A percentile compares a stretch with the other conserved stretches of the same genome.
These are phyloP conservation scores for Hyaloscypha variabilis DNA, from an alignment of 495 filamentous ascomycete genomes.

Conservation along the genomic window DNA sequence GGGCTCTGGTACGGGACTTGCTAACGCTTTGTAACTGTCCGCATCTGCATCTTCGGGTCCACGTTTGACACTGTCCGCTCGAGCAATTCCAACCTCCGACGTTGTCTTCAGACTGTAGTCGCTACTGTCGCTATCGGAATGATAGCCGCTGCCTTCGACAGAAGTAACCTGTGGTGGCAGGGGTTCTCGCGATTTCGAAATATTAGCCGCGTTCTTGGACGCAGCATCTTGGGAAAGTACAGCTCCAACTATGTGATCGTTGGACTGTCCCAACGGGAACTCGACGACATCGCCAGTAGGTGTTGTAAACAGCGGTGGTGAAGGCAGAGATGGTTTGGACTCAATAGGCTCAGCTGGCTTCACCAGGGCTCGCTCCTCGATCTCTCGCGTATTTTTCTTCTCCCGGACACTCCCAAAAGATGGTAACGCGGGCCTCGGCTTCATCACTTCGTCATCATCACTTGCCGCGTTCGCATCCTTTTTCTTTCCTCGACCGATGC, in stretches of 20 bases:
- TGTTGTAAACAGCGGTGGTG: constrained; percentile 25
- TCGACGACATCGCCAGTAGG: constrained; percentile 30
- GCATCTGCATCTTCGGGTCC: constrained; percentile 3
- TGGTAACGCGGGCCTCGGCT: constrained; percentile 74
- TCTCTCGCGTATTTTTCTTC: constrained; percentile 45
- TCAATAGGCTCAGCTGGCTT: constrained; percentile 42
- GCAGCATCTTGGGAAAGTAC: constrained; percentile 57
- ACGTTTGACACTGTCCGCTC: constrained; percentile 1
- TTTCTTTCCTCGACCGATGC: constrained; percentile 46
- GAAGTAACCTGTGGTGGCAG: constrained; percentile 68
- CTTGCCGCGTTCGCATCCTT: constrained; percentile 46
- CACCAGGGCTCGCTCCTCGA: constrained; percentile 51
- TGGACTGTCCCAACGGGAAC: constrained; percentile 49
- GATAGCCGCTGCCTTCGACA: constrained; percentile 52
- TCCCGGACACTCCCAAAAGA: constrained; percentile 80
- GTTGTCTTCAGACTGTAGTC: constrained; percentile 4
- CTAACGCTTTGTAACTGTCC: constrained; percentile 9
- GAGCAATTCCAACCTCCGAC: background rate
- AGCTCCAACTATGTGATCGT: constrained; percentile 65
- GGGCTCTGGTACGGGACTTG: constrained; percentile 3
- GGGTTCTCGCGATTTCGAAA: constrained; percentile 55
- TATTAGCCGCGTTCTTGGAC: constrained; percentile 46
- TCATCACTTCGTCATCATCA: constrained; percentile 67
- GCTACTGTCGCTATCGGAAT: constrained; percentile 24
- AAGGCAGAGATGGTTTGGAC: constrained; percentile 24